Conservation (phyloP, 306 rosid species). For the Corylus heterophylla region DNA sequence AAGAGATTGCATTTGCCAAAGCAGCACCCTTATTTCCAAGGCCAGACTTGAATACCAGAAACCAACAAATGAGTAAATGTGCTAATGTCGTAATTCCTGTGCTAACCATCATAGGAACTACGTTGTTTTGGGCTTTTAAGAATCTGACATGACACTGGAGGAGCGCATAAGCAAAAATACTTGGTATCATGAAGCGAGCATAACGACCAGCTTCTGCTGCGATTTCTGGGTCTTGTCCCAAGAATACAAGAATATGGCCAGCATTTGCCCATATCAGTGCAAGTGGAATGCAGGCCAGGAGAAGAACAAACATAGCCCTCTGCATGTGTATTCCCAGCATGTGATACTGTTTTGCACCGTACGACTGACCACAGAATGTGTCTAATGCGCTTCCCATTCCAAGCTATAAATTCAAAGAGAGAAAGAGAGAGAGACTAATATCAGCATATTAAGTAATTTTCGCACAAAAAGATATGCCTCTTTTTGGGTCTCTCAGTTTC, state of each 20-base stretch:
- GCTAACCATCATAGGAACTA: slow-evolving; percentile 33
- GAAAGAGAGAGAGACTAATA: not conserved
- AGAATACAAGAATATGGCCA: slow-evolving; percentile 37
- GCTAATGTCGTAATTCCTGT: slow-evolving; percentile 24
- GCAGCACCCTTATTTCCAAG: slow-evolving; percentile 46
- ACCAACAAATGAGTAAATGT: slow-evolving; percentile 35
- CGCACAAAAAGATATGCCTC: not conserved
- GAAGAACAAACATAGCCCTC: slow-evolving; percentile 48
- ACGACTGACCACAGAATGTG: slow-evolving; percentile 48
- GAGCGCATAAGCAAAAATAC: slow-evolving; percentile 38
- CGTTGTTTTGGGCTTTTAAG: slow-evolving; percentile 43
- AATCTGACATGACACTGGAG: slow-evolving; percentile 35
- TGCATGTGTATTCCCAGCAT: slow-evolving; percentile 47
- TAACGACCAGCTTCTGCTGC: slow-evolving; percentile 42
- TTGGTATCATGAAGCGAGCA: slow-evolving; percentile 42
- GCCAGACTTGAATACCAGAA: slow-evolving; percentile 37
- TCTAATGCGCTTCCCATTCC: slow-evolving; percentile 56
- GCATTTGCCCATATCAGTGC: slow-evolving; percentile 43
- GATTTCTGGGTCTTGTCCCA: slow-evolving; percentile 48
- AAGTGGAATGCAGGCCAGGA: slow-evolving; percentile 37
- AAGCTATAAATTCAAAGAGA: slow-evolving; percentile 5
- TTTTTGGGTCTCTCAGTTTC: not conserved
- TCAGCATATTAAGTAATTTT: not conserved
- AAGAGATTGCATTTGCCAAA: slow-evolving; percentile 36
- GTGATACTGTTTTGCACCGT: slow-evolving; percentile 42